These are phyloP conservation scores for Phytophthora agathidicida DNA, from an alignment of 352 stramenopile species.

Conservation along the genomic window DNA sequence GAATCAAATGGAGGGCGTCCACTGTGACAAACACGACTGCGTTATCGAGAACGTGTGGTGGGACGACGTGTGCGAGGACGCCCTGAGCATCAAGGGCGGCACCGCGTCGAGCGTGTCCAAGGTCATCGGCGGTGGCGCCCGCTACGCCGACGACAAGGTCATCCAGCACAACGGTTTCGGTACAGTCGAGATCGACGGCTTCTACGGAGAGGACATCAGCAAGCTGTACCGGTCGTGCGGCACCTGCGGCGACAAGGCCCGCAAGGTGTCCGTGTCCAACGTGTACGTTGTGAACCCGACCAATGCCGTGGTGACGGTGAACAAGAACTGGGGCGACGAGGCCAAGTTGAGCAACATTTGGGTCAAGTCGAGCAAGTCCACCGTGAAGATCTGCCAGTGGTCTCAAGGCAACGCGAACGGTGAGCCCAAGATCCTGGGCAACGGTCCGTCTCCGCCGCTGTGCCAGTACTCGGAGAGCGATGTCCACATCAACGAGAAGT, in stretches of 20 bases:
- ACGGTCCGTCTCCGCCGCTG: conserved; percentile 17
- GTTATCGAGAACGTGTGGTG: conserved; percentile 24
- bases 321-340: conserved; percentile 43
- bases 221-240: conserved; percentile 30
- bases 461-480: conserved; percentile 31
- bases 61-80: conserved; percentile 22
- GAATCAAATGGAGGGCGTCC: no score
- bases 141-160: conserved; percentile 47
- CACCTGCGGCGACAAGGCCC: conserved; percentile 38
- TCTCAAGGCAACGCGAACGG: conserved; percentile 18
- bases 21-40: no score
- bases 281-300: conserved; percentile 41
- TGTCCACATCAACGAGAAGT: conserved; percentile 22
- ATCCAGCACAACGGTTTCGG: conserved; percentile 13
- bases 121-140: conserved; percentile 36
- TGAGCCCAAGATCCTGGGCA: conserved; percentile 20
- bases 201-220: conserved; percentile 8
- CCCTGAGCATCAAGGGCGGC: conserved; percentile 46
- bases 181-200: conserved; percentile 11
- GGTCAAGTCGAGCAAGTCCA: conserved; percentile 8
- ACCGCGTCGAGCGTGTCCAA: conserved; percentile 28
- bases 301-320: conserved; percentile 39
- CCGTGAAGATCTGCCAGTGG: conserved; percentile 32
- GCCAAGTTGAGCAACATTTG: conserved; percentile 40
- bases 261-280: conserved; percentile 39